phyloP scores from a whole-genome alignment of 495 filamentous ascomycete species.

The Chaetomidium leptoderma region DNA sequence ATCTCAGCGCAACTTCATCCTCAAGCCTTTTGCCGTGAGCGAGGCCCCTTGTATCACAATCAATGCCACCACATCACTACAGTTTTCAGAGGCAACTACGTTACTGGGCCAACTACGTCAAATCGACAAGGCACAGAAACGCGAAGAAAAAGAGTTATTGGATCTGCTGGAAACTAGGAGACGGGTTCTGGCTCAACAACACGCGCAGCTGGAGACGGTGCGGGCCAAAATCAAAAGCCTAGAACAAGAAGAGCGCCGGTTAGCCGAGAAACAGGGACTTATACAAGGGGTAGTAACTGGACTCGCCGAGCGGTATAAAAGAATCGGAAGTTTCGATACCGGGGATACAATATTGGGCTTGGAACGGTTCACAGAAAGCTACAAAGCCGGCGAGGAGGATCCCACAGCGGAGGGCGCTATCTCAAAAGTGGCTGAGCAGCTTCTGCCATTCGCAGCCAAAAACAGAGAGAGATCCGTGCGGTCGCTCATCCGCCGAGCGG shows the following conservation, averaged over 20 bases:
- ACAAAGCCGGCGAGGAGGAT: neutral
- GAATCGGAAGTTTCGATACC: neutral
- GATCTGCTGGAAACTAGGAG: too few relatives aligned
- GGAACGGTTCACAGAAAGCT: neutral
- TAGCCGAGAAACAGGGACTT: neutral
- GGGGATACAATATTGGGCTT: neutral
- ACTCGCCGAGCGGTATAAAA: neutral
- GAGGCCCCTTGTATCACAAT: neutral
- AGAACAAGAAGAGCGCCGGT: neutral
- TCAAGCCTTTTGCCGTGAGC: neutral
- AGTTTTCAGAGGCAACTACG: neutral
- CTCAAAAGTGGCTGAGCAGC: neutral
- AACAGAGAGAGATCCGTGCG: neutral
- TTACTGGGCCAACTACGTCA: neutral
- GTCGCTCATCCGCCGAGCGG: neutral
- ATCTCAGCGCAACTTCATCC: neutral
- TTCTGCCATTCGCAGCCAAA: neutral
- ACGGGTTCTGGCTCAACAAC: neutral
- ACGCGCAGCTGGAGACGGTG: neutral
- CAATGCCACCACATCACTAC: neutral
- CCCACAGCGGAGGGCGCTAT: neutral
- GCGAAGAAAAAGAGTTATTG: neutral
- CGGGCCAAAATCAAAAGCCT: neutral
- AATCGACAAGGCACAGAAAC: neutral
- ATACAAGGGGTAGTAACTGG: neutral